phyloP scores from a whole-genome alignment of 2,329 filamentous ascomycete genomes.

The Ascosphaera aggregata region DNA sequence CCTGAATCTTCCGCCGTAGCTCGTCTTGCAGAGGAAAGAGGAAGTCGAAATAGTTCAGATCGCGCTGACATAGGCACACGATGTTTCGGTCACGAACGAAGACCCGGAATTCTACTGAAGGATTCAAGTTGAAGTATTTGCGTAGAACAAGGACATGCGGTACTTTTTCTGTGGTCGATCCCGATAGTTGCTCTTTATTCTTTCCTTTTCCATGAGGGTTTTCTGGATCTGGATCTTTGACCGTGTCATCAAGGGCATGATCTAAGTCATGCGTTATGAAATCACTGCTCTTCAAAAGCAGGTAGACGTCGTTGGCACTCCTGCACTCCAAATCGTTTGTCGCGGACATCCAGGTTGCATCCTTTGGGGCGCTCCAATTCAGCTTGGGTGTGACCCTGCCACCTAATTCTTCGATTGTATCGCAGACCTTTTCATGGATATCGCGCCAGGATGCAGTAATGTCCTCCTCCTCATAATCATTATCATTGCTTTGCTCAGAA shows the following conservation, averaged over 20 bases:
- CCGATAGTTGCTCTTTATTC: background rate
- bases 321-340: constrained; percentile 86
- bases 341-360: constrained; percentile 73
- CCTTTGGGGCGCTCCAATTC: constrained; percentile 94
- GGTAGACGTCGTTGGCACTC: constrained; percentile 72
- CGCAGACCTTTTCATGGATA: constrained; percentile 53
- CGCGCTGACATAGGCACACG: constrained; percentile 67
- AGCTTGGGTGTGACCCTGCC: constrained; percentile 79
- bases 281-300: constrained; percentile 81
- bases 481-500: constrained; percentile 31
- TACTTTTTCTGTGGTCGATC: constrained; percentile 20
- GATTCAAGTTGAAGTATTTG: constrained; percentile 72
- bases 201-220: constrained; percentile 5
- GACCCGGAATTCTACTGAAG: constrained; percentile 81
- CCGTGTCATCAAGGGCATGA: constrained; percentile 66
- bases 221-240: constrained; percentile 20
- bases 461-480: constrained; percentile 33
- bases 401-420: constrained; percentile 56
- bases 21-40: constrained; percentile 42
- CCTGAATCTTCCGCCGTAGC: constrained; percentile 42
- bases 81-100: constrained; percentile 70
- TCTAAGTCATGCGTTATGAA: constrained; percentile 89
- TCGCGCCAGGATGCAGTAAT: constrained; percentile 37
- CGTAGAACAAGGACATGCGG: constrained; percentile 64
- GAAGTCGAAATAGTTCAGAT: constrained; percentile 79